Base-by-base conservation (phyloP, 345 rosid species). In the Mercurialis annua region DNA sequence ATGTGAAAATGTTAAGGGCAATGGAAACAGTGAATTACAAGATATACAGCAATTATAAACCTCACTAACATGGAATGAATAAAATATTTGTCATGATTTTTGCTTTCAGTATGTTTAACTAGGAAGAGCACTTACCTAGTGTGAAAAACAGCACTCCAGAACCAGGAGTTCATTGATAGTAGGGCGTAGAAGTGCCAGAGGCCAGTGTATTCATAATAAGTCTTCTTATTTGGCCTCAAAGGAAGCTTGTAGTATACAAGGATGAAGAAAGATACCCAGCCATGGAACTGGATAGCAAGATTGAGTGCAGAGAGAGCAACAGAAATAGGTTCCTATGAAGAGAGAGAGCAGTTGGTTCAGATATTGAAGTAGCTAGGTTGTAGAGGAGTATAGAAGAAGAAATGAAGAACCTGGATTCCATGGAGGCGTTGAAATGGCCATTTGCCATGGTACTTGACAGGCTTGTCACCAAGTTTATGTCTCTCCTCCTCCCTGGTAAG, bases 251-350 rank as follows among this genome's bases (percentile, higher is more conserved):
- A 88, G 79, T 88, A 83, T 47, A 87, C 67, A 30, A 88, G 94
- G 86, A 88, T 84, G 81, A 87, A 86, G 67, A 90, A 93, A 20
- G 97, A 90, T 65, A 93, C 76, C 97, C 90, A 93, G 60, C 97
- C 92, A 66, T 87, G 93, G 74, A 90, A 90, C 63, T 93, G 97
- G 65, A 90, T 76, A 0, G 90, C 81, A 52, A 93, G 92, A 69
- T 86, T 88, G 33, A 93, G 85, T 0, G 92, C 83, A 56, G 97
- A 90, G 53, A 90, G 75, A 29, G 89, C 92, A 66, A 93, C 97
- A 42, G 97, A 87, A 68, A 85, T 86, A 49, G 96, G 97, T 78
- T 90, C 97, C 92, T 93, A 75, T 50, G 23, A 47, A 65, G 30
- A 59, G 34, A 64, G 66, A 64, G 24, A 62, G 65, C 34, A 68